Percentiles rank a stretch among this genome's conserved stretches.
Evolutionary conservation across 2,329 filamentous ascomycete species (phyloP).

Genomic region (Fusarium subtropicale): DNA sequence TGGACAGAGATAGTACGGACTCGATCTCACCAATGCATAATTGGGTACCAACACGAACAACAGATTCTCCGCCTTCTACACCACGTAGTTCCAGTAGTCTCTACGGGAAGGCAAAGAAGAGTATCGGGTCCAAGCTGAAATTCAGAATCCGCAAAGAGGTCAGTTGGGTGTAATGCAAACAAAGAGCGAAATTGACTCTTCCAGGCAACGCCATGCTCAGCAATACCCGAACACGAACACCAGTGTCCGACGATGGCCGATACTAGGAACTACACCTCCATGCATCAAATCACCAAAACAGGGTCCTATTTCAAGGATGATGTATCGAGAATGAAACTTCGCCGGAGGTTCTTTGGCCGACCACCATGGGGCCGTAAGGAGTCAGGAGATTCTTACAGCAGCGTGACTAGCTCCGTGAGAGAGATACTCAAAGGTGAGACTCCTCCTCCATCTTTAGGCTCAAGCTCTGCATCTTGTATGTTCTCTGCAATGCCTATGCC

Average conservation of each 20-base stretch:
- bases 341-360: constrained; percentile 56
- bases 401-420: constrained; percentile 57
- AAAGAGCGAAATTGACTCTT: constrained; percentile 10
- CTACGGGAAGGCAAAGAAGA: constrained; percentile 42
- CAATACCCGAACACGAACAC: constrained; percentile 36
- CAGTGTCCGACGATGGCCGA: constrained; percentile 20
- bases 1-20: background rate
- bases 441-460: constrained; percentile 48
- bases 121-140: constrained; percentile 42
- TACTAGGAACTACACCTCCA: constrained; percentile 28
- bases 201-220: constrained; percentile 15
- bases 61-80: background rate
- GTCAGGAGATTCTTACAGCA: constrained; percentile 54
- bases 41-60: background rate
- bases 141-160: constrained; percentile 32
- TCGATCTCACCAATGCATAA: constrained; percentile 24
- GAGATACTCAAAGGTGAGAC: constrained; percentile 55
- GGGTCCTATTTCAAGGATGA: constrained; percentile 52
- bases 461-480: constrained; percentile 33
- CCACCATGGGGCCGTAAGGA: constrained; percentile 56
- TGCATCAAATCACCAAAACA: constrained; percentile 40
- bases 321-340: constrained; percentile 42
- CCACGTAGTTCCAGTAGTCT: constrained; percentile 4
- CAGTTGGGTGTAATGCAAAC: fast-evolving
- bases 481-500: background rate